Evolutionary conservation across 768 basidiomycete species (phyloP), one percentile per base, ranked within the genome.

Genomic region (Rhizopogon roseolus): DNA sequence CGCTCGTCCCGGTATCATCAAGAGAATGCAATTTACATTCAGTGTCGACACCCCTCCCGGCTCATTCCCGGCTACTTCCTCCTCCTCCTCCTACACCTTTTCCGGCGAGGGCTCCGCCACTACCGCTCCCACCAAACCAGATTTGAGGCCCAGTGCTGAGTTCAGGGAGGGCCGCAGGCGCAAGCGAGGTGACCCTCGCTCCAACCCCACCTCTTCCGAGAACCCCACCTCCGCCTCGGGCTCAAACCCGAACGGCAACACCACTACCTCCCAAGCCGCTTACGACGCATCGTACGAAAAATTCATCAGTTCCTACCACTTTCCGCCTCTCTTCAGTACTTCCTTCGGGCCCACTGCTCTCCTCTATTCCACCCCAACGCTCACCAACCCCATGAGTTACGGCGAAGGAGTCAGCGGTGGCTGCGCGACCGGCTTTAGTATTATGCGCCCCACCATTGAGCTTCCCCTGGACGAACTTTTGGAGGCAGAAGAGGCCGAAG

Each of bases 21-120:
- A 90, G 60, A 84, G 90, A 42, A 91, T 92, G 89, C 90, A 93
- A 61, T 93, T 91, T 71, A 93, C 90, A 1, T 93, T 93, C 69
- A 86, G 86, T 60, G 77, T 92, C 60, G 90, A 92, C 69, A 84
- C 86, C 55, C 86, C 85, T 16, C 45, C 45, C 7, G 45, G 45
- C 19, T 46, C 45, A 4, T 46, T 46, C 17, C 45, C 45, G 2
- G 45, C 45, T 4, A 34, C 29, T 2, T 46, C 45, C 0, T 54
- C 55, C 16, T 54, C 55, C 16, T 54, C 50, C 42, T 37, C 56
- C 41, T 36, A 55, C 50, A 50, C 45, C 13, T 46, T 46, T 17
- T 46, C 45, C 8, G 45, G 45, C 4, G 45, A 46, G 32, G 32
- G 17, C 29, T 54, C 59, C 58, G 62, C 73, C 14, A 75, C 79